Evolutionary conservation across 345 rosid species (phyloP), one percentile per base, ranked within the genome.

Genomic region (Mercurialis annua): DNA sequence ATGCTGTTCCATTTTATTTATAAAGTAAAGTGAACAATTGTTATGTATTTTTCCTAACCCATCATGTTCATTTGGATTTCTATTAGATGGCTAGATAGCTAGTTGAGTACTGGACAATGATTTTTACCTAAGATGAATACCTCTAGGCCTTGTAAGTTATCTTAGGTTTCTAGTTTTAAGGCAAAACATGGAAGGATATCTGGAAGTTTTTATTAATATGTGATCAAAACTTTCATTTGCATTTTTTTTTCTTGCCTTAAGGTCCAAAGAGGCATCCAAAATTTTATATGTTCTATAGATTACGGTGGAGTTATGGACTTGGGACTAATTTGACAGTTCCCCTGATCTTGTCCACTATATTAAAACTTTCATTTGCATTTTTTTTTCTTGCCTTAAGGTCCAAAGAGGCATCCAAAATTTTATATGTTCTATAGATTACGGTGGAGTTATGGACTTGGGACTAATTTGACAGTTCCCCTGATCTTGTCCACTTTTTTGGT

Each of bases 111-210:
- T 10, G 40, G 27, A 46, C 66, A 47, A 44, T 52, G 16, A 9
- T 24, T 27, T 42, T 50, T 30, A 15, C n/a, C 16, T 59, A 12
- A 8, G 14, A 15, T 38, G 48, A 23, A 17, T 56, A 31, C 42
- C 61, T 56, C n/a, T 56, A 6, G 61, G 4, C 18, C 46, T 34
- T 59, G 21, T 16, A 7, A 11, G 30, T 10, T 21, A 23, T 9
- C 49, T 60, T 59, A 60, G 49, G 30, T 60, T 60, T 62, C 65
- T 36, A 43, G 30, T 21, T 43, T 15, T 62, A 20, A 11, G 11
- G 5, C 1, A 16, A 62, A 18, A 63, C 30, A 33, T 48, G 23
- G 8, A 46, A 18, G 20, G 10, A 42, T 40, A 34, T 27, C 30
- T 40, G 11, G 31, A 4, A 53, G 56, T 51, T 51, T 23, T 23